These are phyloP conservation scores for Akanthomyces muscarius DNA, from an alignment of 2,329 filamentous ascomycete genomes.

Conservation along the genomic window DNA sequence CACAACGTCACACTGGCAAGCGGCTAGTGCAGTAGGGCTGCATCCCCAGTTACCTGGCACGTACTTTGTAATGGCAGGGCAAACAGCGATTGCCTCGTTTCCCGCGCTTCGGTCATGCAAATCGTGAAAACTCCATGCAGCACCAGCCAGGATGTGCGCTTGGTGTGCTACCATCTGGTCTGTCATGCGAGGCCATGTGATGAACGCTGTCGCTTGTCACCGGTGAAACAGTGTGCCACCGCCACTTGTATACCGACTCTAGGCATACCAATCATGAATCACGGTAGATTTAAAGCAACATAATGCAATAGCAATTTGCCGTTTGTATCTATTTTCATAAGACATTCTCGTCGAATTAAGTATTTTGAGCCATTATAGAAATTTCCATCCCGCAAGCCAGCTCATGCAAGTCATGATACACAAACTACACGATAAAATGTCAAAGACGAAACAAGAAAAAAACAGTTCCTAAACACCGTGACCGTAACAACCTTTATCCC, in stretches of 20 bases:
- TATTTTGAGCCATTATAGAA: slow-evolving; percentile 18
- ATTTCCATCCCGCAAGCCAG: slow-evolving; percentile 14
- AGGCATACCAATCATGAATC: neutral
- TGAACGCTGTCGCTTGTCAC: too few species aligned
- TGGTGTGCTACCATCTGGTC: too few species aligned
- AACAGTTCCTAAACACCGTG: slow-evolving; percentile 13
- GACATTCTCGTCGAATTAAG: slow-evolving; percentile 17
- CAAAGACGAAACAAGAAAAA: slow-evolving; percentile 3
- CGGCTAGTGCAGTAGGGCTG: neutral
- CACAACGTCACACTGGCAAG: too few species aligned
- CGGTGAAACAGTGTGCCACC: too few species aligned
- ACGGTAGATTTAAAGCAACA: neutral
- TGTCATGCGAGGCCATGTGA: too few species aligned
- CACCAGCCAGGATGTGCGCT: too few species aligned
- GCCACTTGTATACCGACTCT: too few species aligned
- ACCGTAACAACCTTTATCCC: slow-evolving; percentile 23
- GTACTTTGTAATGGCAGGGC: neutral
- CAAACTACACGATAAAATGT: slow-evolving; percentile 16
- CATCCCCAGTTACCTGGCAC: neutral
- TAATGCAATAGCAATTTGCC: slow-evolving; percentile 5
- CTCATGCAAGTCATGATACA: slow-evolving; percentile 18
- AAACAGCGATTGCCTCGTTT: neutral
- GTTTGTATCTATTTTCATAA: slow-evolving; percentile 17
- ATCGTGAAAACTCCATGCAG: too few species aligned
- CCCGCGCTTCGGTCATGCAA: neutral